Evolutionary conservation across 2,329 filamentous ascomycete genomes (phyloP), one percentile per base, ranked within the genome.

Genomic region (Claviceps africana): DNA sequence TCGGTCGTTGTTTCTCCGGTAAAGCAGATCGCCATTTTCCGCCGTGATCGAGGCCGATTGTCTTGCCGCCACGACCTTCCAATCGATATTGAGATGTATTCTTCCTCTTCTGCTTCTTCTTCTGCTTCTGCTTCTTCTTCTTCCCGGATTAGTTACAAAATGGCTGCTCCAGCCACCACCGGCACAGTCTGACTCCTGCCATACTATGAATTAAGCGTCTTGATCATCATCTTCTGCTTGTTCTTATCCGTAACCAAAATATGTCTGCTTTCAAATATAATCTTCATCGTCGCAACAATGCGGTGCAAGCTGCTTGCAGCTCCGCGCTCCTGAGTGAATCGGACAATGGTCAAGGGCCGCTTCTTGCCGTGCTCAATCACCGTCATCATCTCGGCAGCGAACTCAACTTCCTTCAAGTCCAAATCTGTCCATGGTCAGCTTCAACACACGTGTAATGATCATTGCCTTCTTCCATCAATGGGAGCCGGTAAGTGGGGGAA

Each of bases 311-410:
- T 93, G 60, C 85, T 93, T 39, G 88, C 89, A 1, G 91, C 90
- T n/a, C 91, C 93, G 53, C 83, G 83, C 63, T 93, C 88, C 63
- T 96, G 90, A 1, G 86, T 91, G 65, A 96, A 88, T 37, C 88
- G 84, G 31, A 87, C 81, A 57, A 96, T 82, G 65, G 85, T 86
- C 51, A 96, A 76, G 47, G 83, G 83, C 46, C 81, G 82, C 57
- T 81, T 83, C 60, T 80, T 83, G 47, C 87, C 87, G 62, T 93
- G 86, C 69, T 95, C 87, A 56, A 95, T 85, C 39, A 95, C 85
- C 1, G 85, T 88, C 71, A 94, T 94, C 55, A 96, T 78, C 65
- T 96, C 88, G 39, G 83, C 82, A 17, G 88, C 85, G 67, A 97
- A 90, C 15, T 84, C 78, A n/a, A 96, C 89, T 51, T 88, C 85